A percentile compares a stretch with the other conserved stretches of the same genome.
Evolutionary conservation across 2,329 filamentous ascomycete species (phyloP).

Genomic region (Dryadomyces quercivorus): DNA sequence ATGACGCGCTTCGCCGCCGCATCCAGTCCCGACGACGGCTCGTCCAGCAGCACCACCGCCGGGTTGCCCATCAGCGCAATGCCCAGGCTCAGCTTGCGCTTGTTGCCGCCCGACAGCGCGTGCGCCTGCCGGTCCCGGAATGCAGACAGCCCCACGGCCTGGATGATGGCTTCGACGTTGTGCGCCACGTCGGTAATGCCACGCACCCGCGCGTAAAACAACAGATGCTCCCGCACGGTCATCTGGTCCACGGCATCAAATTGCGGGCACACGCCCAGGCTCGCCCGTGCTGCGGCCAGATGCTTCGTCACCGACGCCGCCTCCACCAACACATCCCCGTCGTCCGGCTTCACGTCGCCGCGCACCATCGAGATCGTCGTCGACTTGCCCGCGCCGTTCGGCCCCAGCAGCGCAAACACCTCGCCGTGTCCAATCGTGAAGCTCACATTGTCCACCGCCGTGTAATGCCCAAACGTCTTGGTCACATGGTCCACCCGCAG

Average conservation of each 20-base stretch:
- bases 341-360: constrained; percentile 69
- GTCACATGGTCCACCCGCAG: constrained; percentile 70
- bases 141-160: constrained; percentile 62
- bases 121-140: constrained; percentile 66
- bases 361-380: constrained; percentile 82
- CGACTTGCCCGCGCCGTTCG: constrained; percentile 84
- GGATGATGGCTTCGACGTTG: constrained; percentile 68
- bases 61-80: constrained; percentile 92
- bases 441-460: constrained; percentile 77
- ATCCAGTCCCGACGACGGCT: constrained; percentile 81
- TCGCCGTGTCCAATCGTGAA: constrained; percentile 72
- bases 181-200: constrained; percentile 64
- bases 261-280: constrained; percentile 86
- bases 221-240: constrained; percentile 77
- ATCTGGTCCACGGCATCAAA: constrained; percentile 81
- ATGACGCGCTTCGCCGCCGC: constrained; percentile 84
- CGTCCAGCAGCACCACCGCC: constrained; percentile 74
- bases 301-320: constrained; percentile 60
- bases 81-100: constrained; percentile 78
- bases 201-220: constrained; percentile 76
- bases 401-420: constrained; percentile 79
- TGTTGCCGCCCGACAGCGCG: constrained; percentile 80
- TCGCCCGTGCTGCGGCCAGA: constrained; percentile 57
- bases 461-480: constrained; percentile 64
- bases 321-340: constrained; percentile 75